These are phyloP conservation scores for Coemansia erecta DNA, from an alignment of 192 early-diverging fungal genomes.

Conservation along the genomic window DNA sequence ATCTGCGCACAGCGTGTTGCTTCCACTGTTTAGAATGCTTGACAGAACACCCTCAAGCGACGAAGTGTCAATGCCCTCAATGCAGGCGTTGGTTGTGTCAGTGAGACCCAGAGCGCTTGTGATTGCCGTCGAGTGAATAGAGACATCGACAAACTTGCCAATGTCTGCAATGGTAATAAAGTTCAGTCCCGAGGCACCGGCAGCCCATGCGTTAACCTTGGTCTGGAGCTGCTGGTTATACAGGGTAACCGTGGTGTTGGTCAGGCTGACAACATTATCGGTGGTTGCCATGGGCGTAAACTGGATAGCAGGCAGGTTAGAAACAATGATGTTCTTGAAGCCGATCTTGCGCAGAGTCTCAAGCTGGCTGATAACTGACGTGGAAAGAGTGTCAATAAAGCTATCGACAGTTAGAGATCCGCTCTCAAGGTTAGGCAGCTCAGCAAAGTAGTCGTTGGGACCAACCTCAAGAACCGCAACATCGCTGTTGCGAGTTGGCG, in stretches of 20 bases:
- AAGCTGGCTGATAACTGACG: conserved; percentile 17
- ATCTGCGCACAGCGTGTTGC: neutral
- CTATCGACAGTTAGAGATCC: conserved; percentile 11
- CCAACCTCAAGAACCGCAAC: conserved; percentile 31
- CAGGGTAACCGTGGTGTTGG: neutral
- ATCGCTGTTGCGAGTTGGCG: conserved; percentile 10
- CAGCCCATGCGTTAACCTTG: neutral
- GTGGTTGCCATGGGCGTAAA: conserved; percentile 16
- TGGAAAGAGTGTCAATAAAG: conserved; percentile 14
- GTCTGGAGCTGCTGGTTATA: neutral
- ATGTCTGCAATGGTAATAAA: neutral
- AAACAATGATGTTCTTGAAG: conserved; percentile 27
- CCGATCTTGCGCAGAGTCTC: conserved; percentile 28
- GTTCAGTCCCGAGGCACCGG: neutral
- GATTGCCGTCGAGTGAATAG: neutral
- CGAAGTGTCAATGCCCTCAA: neutral
- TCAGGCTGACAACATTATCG: neutral
- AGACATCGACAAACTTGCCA: conserved; percentile 4
- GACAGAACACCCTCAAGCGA: neutral
- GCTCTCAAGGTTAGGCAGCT: neutral
- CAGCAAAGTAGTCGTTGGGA: conserved; percentile 30
- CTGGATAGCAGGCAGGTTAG: conserved; percentile 34
- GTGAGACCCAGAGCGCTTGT: conserved; percentile 6
- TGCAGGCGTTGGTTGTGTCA: neutral
- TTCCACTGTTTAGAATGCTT: neutral